Conservation (phyloP, 2,329 filamentous ascomycete genomes). For the Verticillium nonalfalfae region DNA sequence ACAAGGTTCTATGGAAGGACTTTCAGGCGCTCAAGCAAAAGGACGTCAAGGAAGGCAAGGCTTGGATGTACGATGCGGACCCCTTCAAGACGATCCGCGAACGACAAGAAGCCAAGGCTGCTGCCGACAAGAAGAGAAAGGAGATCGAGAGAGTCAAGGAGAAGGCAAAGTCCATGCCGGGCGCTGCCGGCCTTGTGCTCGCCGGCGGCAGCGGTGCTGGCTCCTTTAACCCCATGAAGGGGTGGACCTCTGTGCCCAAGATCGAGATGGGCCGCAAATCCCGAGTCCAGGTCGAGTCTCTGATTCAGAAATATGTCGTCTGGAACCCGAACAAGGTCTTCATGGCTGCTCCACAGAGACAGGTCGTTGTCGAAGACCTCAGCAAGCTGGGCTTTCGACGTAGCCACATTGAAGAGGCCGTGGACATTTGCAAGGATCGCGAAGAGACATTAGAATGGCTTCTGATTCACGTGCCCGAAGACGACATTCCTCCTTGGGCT, state of each 20-base stretch:
- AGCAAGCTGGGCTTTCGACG: constrained; percentile 76
- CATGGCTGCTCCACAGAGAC: constrained; percentile 52
- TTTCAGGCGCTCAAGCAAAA: constrained; percentile 77
- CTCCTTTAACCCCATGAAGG: constrained; percentile 51
- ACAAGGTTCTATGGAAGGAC: constrained; percentile 86
- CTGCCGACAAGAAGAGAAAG: constrained; percentile 71
- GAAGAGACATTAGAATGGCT: constrained; percentile 96
- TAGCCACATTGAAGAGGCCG: constrained; percentile 85
- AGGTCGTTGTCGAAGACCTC: constrained; percentile 64
- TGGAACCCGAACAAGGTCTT: constrained; percentile 80
- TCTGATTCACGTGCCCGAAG: constrained; percentile 92
- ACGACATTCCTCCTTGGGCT: constrained; percentile 90
- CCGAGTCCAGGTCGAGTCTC: constrained; percentile 68
- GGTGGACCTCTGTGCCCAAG: constrained; percentile 80
- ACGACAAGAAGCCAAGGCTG: constrained; percentile 68
- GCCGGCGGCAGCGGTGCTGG: constrained; percentile 35
- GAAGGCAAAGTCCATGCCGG: constrained; percentile 59
- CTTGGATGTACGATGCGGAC: constrained; percentile 92
- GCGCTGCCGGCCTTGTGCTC: constrained; percentile 49
- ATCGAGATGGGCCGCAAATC: constrained; percentile 88
- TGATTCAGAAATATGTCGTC: constrained; percentile 70
- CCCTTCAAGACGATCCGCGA: constrained; percentile 80
- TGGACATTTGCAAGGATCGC: constrained; percentile 78
- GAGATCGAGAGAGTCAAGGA: constrained; percentile 63
- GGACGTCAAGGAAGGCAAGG: constrained; percentile 69